Evolutionary conservation across 202 grass and related monocot genomes (phyloP).

Genomic region (Brachypodium distachyon): DNA sequence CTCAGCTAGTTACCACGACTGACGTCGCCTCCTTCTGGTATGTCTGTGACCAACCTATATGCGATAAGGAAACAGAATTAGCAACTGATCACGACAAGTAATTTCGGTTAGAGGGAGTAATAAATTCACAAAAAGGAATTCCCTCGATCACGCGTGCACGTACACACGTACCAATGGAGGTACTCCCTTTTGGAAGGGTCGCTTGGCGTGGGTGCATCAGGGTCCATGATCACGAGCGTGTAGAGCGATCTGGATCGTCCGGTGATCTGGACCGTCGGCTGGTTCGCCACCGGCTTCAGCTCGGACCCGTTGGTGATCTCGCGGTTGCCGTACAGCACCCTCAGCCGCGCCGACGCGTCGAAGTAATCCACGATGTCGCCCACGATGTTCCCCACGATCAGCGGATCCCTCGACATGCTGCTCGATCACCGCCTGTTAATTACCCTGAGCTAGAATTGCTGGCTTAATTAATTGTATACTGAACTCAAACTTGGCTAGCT

Average conservation of each 20-base stretch:
- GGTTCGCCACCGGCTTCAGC: slow-evolving; percentile 35
- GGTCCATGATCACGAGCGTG: slow-evolving; percentile 77
- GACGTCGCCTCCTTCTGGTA: too few species aligned
- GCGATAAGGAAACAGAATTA: background rate
- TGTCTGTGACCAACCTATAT: slow-evolving; percentile 49
- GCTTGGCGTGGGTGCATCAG: slow-evolving; percentile 81
- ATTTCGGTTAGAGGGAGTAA: too few species aligned
- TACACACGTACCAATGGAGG: slow-evolving; percentile 80
- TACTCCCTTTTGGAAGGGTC: slow-evolving; percentile 69
- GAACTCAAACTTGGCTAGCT: too few species aligned
- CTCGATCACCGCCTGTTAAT: too few species aligned
- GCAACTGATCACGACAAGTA: background rate
- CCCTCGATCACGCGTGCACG: too few species aligned
- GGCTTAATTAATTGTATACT: too few species aligned
- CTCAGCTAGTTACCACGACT: slow-evolving; percentile 28
- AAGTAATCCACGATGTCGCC: slow-evolving; percentile 46
- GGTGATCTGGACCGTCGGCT: slow-evolving; percentile 38
- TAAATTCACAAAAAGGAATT: too few species aligned
- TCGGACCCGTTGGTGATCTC: slow-evolving; percentile 54
- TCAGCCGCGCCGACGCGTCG: slow-evolving; percentile 11
- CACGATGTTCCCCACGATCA: too few species aligned
- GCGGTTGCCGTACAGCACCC: slow-evolving; percentile 32
- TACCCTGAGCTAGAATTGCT: too few species aligned
- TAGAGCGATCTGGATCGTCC: slow-evolving; percentile 22
- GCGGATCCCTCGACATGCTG: slow-evolving; percentile 42